These are phyloP conservation scores for Bipolaris sorokiniana DNA, from an alignment of 2,329 filamentous ascomycete genomes.

Conservation along the genomic window DNA sequence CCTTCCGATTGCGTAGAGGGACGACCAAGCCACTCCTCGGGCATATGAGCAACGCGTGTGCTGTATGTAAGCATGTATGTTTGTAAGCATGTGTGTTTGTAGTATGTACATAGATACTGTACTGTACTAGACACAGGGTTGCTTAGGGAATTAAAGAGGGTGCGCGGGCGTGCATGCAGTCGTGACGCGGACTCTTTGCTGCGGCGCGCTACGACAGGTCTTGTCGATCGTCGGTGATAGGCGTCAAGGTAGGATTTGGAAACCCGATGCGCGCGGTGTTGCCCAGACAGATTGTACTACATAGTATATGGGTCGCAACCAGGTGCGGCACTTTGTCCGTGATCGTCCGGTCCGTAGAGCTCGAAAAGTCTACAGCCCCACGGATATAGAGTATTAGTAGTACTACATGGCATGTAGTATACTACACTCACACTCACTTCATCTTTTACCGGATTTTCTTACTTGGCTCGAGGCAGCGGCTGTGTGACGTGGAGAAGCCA, in stretches of 20 bases:
- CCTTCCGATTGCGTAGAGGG: conserved; percentile 4
- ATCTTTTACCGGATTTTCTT: neutral
- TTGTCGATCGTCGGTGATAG: neutral
- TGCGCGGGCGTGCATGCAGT: conserved; percentile 10
- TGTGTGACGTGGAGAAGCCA: conserved; percentile 1
- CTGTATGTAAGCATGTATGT: no score
- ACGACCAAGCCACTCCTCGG: conserved; percentile 1
- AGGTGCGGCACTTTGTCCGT: neutral
- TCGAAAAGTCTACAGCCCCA: neutral
- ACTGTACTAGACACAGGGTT: neutral
- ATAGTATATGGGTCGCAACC: neutral
- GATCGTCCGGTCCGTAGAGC: conserved; percentile 6
- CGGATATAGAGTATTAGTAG: neutral
- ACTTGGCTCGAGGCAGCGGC: neutral
- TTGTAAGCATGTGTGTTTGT: no score
- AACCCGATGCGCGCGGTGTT: neutral
- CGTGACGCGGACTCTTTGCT: conserved; percentile 5
- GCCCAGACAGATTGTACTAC: neutral
- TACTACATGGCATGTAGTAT: no score
- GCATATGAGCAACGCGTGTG: neutral
- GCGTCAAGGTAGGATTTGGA: neutral
- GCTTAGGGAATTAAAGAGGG: neutral
- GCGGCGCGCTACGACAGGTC: neutral
- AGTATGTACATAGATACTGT: no score
- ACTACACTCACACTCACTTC: neutral